Evolutionary conservation across 2,329 filamentous ascomycete species (phyloP).

Genomic region (Zymoseptoria tritici): DNA sequence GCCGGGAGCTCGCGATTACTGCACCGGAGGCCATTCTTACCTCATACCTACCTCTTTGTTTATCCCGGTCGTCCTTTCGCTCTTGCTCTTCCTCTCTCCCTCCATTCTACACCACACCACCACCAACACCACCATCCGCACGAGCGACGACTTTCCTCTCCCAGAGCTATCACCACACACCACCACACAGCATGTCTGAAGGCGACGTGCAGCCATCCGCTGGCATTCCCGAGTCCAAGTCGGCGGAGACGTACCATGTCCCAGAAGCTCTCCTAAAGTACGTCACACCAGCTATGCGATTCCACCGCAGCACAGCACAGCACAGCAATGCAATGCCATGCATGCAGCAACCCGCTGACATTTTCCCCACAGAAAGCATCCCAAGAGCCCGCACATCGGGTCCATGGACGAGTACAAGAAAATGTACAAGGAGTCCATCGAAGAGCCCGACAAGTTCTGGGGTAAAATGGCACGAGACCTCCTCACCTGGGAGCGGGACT

Average conservation of each 20-base stretch:
- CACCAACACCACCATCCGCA: not conserved
- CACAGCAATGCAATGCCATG: not conserved
- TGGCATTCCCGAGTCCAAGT: slow-evolving; percentile 22
- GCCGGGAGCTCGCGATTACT: not conserved
- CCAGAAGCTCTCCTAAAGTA: slow-evolving; percentile 34
- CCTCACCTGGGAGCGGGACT: slow-evolving; percentile 83
- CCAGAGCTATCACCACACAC: not conserved
- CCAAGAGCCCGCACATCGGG: slow-evolving; percentile 52
- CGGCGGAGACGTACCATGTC: slow-evolving; percentile 23
- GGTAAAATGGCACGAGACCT: slow-evolving; percentile 76
- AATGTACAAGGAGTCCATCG: slow-evolving; percentile 76
- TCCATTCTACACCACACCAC: not conserved
- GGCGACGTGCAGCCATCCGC: slow-evolving; percentile 12
- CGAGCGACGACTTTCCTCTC: not conserved
- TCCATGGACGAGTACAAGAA: slow-evolving; percentile 56
- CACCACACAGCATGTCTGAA: slow-evolving; percentile 19
- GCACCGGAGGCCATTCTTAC: not conserved
- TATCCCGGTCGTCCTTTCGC: not conserved
- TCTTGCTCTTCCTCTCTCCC: not conserved
- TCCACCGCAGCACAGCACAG: not conserved
- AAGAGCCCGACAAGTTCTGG: slow-evolving; percentile 86
- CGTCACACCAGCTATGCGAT: slow-evolving; percentile 15
- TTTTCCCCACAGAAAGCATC: slow-evolving; percentile 46
- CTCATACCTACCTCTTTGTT: not conserved
- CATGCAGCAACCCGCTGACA: slow-evolving; percentile 3